Conservation (phyloP, 2,329 filamentous ascomycete genomes). For the Sordariomycetes sp. region DNA sequence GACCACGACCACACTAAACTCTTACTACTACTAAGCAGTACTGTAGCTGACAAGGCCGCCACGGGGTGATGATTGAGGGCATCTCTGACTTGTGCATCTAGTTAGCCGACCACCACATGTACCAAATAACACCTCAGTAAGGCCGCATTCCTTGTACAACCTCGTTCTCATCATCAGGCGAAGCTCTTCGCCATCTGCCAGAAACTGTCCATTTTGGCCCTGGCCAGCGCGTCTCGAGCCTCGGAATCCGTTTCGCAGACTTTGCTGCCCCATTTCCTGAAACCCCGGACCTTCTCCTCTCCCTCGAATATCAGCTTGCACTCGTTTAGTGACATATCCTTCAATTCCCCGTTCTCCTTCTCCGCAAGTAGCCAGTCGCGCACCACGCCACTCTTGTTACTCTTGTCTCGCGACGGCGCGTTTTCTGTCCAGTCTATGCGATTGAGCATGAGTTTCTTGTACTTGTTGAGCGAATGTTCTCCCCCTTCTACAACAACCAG, state of each 20-base stretch:
- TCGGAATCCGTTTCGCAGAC: constrained; percentile 91
- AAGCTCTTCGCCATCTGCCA: constrained; percentile 77
- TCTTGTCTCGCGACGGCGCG: constrained; percentile 53
- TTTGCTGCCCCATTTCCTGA: constrained; percentile 81
- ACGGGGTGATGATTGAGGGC: no score
- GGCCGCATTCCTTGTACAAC: no score
- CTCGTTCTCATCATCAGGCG: neutral
- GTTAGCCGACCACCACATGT: no score
- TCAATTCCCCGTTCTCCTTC: constrained; percentile 68
- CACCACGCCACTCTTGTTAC: constrained; percentile 43
- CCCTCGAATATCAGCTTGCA: constrained; percentile 87
- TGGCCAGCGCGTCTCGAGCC: constrained; percentile 68
- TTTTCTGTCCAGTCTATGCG: constrained; percentile 96
- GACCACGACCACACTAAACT: no score
- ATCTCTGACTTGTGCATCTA: no score
- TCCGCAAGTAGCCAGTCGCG: constrained; percentile 73
- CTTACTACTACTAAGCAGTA: no score
- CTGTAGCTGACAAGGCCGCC: no score
- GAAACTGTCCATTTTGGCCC: constrained; percentile 89
- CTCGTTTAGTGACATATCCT: constrained; percentile 73
- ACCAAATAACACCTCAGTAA: no score
- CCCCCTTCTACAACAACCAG: constrained; percentile 90
- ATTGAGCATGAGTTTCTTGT: constrained; percentile 87
- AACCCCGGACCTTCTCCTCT: constrained; percentile 68
- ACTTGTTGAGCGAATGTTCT: constrained; percentile 69